Evolutionary conservation across 2,329 filamentous ascomycete species (phyloP).

Genomic region (Hypocreales sp.): DNA sequence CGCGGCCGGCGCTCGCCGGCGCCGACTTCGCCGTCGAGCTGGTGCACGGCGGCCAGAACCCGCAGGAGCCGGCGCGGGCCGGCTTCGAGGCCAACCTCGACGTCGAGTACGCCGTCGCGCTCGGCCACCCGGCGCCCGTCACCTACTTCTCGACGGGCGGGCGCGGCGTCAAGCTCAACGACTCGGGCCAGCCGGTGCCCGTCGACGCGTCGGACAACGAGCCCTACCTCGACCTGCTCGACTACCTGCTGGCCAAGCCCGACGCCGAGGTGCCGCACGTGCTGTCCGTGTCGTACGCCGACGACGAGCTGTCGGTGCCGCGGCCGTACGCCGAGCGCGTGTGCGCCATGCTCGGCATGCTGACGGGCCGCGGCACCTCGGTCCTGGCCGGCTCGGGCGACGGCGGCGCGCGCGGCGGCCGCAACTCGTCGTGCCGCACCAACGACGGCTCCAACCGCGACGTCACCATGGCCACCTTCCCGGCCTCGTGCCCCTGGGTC

Average conservation of each 20-base stretch:
- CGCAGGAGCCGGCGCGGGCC: conserved; percentile 18
- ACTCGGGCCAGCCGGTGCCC: conserved; percentile 17
- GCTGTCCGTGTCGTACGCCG: conserved; percentile 41
- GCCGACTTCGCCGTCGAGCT: conserved; percentile 24
- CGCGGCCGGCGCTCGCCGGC: conserved; percentile 19
- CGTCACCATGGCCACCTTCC: conserved; percentile 46
- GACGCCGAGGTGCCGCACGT: conserved; percentile 35
- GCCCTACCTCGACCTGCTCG: conserved; percentile 38
- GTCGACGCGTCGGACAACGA: conserved; percentile 28
- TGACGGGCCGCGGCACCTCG: conserved; percentile 35
- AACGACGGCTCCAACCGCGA: conserved; percentile 42
- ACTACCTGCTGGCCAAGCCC: conserved; percentile 28
- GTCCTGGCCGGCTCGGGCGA: conserved; percentile 37
- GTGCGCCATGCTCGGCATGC: conserved; percentile 35
- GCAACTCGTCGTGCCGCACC: conserved; percentile 34
- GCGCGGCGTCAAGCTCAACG: conserved; percentile 23
- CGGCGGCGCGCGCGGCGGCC: conserved; percentile 26
- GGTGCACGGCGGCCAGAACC: conserved; percentile 28
- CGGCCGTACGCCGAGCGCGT: conserved; percentile 33
- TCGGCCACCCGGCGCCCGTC: conserved; percentile 27
- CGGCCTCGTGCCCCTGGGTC: conserved; percentile 51
- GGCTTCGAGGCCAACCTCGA: conserved; percentile 32
- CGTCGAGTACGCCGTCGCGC: conserved; percentile 29
- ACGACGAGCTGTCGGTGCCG: conserved; percentile 41
- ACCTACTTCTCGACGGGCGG: conserved; percentile 30